Percentiles rank a stretch among this genome's conserved stretches.
Conservation (phyloP, 495 filamentous ascomycete genomes). For the Aspergillus ellipticus region DNA sequence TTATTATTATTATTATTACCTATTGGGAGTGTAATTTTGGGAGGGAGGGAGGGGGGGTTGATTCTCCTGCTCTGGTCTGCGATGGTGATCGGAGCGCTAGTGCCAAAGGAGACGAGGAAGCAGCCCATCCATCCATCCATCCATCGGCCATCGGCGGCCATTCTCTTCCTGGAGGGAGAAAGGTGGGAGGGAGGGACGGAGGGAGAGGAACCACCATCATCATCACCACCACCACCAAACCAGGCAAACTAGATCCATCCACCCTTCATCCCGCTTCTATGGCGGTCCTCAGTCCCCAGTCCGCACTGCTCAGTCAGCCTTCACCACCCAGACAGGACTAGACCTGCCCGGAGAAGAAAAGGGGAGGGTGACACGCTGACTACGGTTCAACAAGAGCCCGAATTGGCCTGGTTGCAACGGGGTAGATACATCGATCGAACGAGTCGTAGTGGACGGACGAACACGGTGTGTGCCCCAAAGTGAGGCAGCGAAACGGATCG, state of each 20-base stretch:
- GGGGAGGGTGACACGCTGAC: constrained; percentile 19
- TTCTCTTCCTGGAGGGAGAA: background rate
- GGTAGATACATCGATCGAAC: constrained; percentile 2
- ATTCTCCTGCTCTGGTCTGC: background rate
- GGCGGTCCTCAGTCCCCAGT: background rate
- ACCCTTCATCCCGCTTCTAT: background rate
- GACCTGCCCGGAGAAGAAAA: constrained; percentile 1
- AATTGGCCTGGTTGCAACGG: constrained; percentile 6
- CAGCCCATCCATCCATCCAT: background rate
- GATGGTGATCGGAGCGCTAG: constrained; percentile 22
- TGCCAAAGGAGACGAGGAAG: constrained; percentile 2
- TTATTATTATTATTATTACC: background rate
- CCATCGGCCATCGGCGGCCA: background rate
- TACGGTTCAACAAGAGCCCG: constrained; percentile 11
- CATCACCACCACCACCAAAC: background rate
- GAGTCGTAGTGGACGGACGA: constrained; percentile 1
- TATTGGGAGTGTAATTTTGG: background rate
- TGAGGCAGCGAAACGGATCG: constrained; percentile 50
- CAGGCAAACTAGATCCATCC: background rate
- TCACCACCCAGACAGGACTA: background rate
- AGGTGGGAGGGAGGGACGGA: background rate
- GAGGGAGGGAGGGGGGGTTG: background rate
- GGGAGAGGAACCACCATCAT: background rate
- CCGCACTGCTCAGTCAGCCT: too few relatives aligned
- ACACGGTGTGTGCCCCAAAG: constrained; percentile 24